These are phyloP conservation scores for Taphrina flavorubra DNA, from an alignment of 1,139 yeast genomes.

Conservation along the genomic window DNA sequence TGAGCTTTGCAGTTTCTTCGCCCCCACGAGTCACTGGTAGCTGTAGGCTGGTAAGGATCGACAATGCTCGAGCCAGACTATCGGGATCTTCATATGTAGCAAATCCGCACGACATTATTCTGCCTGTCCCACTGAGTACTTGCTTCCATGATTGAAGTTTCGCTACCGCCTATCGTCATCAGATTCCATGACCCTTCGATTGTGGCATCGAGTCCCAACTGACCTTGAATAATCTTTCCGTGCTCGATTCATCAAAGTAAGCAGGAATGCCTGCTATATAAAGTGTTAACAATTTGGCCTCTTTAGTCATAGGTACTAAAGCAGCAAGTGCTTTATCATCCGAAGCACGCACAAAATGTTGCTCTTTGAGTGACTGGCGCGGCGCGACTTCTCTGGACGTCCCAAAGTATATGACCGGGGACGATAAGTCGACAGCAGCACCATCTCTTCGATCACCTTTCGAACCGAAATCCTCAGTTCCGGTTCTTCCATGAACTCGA, in stretches of 20 bases:
- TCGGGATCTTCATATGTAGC: slow-evolving; percentile 46
- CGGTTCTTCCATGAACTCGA: background rate
- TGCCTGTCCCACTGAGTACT: slow-evolving; percentile 46
- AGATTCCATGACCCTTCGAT: background rate
- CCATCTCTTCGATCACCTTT: background rate
- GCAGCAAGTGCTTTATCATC: slow-evolving; percentile 16
- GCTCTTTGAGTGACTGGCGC: slow-evolving; percentile 24
- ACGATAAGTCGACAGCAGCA: slow-evolving; percentile 31
- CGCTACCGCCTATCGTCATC: slow-evolving; percentile 46
- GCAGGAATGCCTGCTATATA: slow-evolving; percentile 50
- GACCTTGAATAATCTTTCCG: slow-evolving; percentile 47
- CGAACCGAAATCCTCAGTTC: background rate
- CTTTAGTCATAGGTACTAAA: slow-evolving; percentile 47
- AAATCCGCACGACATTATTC: slow-evolving; percentile 44
- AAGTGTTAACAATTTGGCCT: slow-evolving; percentile 51
- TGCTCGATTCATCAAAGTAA: slow-evolving; percentile 49
- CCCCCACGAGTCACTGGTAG: slow-evolving; percentile 12
- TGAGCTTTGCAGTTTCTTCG: background rate
- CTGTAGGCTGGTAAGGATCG: slow-evolving; percentile 43
- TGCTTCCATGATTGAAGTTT: slow-evolving; percentile 46
- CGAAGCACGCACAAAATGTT: slow-evolving; percentile 17
- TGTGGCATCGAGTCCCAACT: too few relatives aligned
- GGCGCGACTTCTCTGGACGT: slow-evolving; percentile 29
- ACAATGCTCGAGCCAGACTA: slow-evolving; percentile 44
- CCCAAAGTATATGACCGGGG: slow-evolving; percentile 44